Evolutionary conservation across 108 stramenopile species (phyloP).

Genomic region (Nitzschia sp.): DNA sequence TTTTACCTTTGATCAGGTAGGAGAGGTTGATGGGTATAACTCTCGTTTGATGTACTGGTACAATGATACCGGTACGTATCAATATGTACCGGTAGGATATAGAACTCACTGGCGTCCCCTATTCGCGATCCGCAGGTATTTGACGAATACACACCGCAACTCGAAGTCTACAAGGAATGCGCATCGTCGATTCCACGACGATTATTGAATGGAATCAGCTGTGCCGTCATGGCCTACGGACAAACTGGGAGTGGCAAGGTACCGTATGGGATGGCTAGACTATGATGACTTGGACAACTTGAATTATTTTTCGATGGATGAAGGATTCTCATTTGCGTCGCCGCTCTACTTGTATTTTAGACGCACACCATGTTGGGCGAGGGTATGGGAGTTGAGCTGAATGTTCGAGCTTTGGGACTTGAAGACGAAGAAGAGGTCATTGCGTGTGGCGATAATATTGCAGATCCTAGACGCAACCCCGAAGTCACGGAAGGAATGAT

Average conservation of each 20-base stretch:
- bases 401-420: slow-evolving; percentile 6
- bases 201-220: slow-evolving; percentile 46
- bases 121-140: slow-evolving; percentile 53
- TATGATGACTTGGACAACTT: no score
- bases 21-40: not conserved
- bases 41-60: not conserved
- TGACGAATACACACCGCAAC: slow-evolving; percentile 48
- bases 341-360: not conserved
- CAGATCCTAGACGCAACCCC: slow-evolving; percentile 20
- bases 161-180: slow-evolving; percentile 49
- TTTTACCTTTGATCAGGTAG: slow-evolving; percentile 60
- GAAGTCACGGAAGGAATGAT: slow-evolving; percentile 60
- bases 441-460: not conserved
- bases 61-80: no score
- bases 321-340: not conserved
- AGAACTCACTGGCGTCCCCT: no score
- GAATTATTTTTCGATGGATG: not conserved
- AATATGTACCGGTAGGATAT: no score
- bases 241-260: slow-evolving; percentile 84
- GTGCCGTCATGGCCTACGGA: slow-evolving; percentile 92
- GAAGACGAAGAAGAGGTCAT: not conserved
- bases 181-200: slow-evolving; percentile 24
- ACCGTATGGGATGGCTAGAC: not conserved
- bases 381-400: slow-evolving; percentile 23
- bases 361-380: slow-evolving; percentile 35